Evolutionary conservation across 2,329 filamentous ascomycete genomes (phyloP), one percentile per base, ranked within the genome.

Genomic region (Curvularia lunata): DNA sequence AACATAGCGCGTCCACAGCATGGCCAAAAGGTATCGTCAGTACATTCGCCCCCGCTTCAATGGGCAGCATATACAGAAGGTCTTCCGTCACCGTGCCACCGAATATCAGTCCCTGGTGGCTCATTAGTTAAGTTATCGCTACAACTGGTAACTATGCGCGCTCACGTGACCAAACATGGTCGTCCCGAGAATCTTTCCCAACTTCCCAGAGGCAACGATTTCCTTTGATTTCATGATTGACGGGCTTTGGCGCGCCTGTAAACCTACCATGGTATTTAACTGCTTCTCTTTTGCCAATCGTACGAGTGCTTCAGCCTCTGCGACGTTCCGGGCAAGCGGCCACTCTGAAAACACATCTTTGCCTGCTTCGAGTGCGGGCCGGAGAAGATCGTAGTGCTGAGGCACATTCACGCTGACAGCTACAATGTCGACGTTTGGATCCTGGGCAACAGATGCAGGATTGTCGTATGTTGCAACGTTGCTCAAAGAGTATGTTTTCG

Each of bases 291-390:
- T 71, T 0, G 81, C 81, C 9, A 83, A 57, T 1, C 66, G 64
- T 0, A 73, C 65, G 19, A 85, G 68, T 59, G 82, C 79, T 43
- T 79, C 74, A 0, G 81, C 76, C 57, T 83, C 75, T 1, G 67
- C 59, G 1, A 78, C 51, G 41, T 76, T 80, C 3, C 74, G 70
- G 0, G 73, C 81, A 1, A 83, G 71, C 3, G 81, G 82, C 81
- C 82, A 83, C 63, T 84, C 82, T n/a, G 79, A 76, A 54, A 80
- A 84, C 12, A 82, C 76, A 42, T 80, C 73, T 46, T 74, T 74
- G 4, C 68, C 67, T 4, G 79, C 78, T 47, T 75, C 67, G 3
- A 84, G 63, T 9, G 76, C 77, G 1, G 81, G 79, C 41, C 75
- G 76, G 10, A 79, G 72, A 13, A 81, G 65, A 8, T 65, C 57